phyloP scores from a whole-genome alignment of 23 red algal species.

The Gracilaria caudata region DNA sequence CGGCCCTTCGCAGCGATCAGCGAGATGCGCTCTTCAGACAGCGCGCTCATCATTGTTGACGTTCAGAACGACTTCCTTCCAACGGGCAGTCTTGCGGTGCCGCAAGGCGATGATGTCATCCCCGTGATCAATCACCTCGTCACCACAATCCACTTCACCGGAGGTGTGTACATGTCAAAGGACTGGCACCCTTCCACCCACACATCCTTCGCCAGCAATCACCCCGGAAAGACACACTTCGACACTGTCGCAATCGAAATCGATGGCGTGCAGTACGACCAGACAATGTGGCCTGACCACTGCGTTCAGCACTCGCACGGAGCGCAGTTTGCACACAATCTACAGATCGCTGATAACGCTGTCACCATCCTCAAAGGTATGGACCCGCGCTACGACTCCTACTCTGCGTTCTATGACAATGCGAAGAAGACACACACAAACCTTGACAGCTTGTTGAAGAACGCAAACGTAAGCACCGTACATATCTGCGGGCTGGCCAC shows the following conservation, averaged over 20 bases:
- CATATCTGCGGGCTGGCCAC: slow-evolving; percentile 67
- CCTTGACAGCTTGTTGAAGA: slow-evolving; percentile 30
- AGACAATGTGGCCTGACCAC: slow-evolving; percentile 83
- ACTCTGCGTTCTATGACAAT: slow-evolving; percentile 79
- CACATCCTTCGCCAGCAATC: slow-evolving; percentile 67
- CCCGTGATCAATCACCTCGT: slow-evolving; percentile 46
- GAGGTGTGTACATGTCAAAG: slow-evolving; percentile 62
- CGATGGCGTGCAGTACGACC: slow-evolving; percentile 17
- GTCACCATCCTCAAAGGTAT: slow-evolving; percentile 64
- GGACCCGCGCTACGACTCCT: slow-evolving; percentile 58
- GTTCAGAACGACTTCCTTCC: slow-evolving; percentile 86
- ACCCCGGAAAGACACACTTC: slow-evolving; percentile 28
- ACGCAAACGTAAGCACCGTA: slow-evolving; percentile 32
- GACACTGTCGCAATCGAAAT: background rate
- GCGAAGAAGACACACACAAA: slow-evolving; percentile 28
- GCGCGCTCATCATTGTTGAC: slow-evolving; percentile 82
- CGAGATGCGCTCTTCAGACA: slow-evolving; percentile 3
- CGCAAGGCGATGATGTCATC: slow-evolving; percentile 53
- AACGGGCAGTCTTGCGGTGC: slow-evolving; percentile 60
- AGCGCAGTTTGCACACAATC: slow-evolving; percentile 13
- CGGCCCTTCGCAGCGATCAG: background rate
- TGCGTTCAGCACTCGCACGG: slow-evolving; percentile 74
- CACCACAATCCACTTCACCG: slow-evolving; percentile 1
- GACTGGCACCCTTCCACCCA: slow-evolving; percentile 88
- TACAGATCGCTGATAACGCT: slow-evolving; percentile 22